Base-by-base conservation (phyloP, 116 monocot genomes). In the Phalaenopsis hybrid region DNA sequence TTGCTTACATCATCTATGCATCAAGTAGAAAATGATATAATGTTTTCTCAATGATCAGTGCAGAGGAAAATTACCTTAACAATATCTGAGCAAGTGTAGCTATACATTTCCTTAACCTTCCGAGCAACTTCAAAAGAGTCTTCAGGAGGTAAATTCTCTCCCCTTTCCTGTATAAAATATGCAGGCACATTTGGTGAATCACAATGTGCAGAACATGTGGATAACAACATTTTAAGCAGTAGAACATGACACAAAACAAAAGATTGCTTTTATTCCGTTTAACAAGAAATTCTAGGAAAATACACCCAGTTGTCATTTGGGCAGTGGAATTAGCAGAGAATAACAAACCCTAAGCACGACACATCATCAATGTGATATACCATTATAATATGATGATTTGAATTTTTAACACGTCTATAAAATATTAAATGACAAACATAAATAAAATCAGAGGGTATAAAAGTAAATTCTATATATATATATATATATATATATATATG, bases 71-170 rank as follows among this genome's bases (percentile, higher is more conserved):
- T 59, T 88, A 92, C 91, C 94, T 94, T 95, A 21, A 90, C 90
- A 85, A 90, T 90, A 34, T 92, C 90, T 50, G 92, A 91, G 84
- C 88, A 96, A 67, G 94, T 94, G 84, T 96, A 96, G 37, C 96
- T 92, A 81, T 91, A 90, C 79, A 80, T 96, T 87, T 96, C 96
- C 85, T 96, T 96, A 59, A 94, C 85, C 80, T 87, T 96, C 80
- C 94, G 85, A 77, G 94, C 91, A 48, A 94, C 92, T 79, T 96
- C 96, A 81, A 94, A 92, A 75, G 96, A 94, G 73, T 94, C 91
- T 82, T 96, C 96, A 69, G 94, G 92, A 74, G 96, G 96, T 83
- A 96, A 86, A 84, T 92, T 84, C 84, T 96, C 96, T 84, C 94
- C 96, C 73, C 96, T 92, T 96, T 96, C 96, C 96, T 96, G 82